Conservation (phyloP, 805 yeast genomes). For the Vanderwaltozyma tropicalis region DNA sequence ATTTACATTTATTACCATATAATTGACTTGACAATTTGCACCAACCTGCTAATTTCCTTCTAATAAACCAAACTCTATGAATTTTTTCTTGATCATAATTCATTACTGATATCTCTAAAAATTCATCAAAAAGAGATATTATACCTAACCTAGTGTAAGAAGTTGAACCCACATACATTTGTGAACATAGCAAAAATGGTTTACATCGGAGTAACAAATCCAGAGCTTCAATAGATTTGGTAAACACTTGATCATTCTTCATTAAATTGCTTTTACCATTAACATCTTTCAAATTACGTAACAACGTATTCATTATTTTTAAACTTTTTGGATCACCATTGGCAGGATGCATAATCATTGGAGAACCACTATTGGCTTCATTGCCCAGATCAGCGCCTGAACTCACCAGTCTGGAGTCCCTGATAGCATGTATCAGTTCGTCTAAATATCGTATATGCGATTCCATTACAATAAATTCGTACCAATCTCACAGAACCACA, state of each 20-base stretch:
- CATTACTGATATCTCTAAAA: slow-evolving; percentile 9
- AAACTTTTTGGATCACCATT: slow-evolving; percentile 12
- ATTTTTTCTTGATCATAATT: slow-evolving; percentile 6
- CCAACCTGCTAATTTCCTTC: slow-evolving; percentile 20
- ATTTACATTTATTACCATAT: slow-evolving; percentile 7
- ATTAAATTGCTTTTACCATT: slow-evolving; percentile 5
- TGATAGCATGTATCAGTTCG: slow-evolving; percentile 23
- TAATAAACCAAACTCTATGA: slow-evolving; percentile 20
- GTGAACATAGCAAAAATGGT: slow-evolving; percentile 11
- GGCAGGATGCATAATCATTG: neutral
- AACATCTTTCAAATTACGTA: slow-evolving; percentile 12
- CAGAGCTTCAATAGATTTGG: slow-evolving; percentile 21
- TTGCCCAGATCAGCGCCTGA: neutral
- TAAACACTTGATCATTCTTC: slow-evolving; percentile 16
- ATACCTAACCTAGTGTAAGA: slow-evolving; percentile 7
- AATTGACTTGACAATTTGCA: slow-evolving; percentile 8
- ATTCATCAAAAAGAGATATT: slow-evolving; percentile 8
- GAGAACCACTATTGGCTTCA: neutral
- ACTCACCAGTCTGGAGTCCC: slow-evolving; percentile 6
- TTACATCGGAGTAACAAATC: slow-evolving; percentile 16
- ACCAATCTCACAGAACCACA: too few relatives aligned
- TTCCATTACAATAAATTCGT: slow-evolving; percentile 10
- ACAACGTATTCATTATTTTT: slow-evolving; percentile 14
- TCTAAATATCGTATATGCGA: slow-evolving; percentile 23
- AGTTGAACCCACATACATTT: neutral